These are phyloP conservation scores for Clarireedia paspali DNA, from an alignment of 2,329 filamentous ascomycete genomes.

Conservation along the genomic window DNA sequence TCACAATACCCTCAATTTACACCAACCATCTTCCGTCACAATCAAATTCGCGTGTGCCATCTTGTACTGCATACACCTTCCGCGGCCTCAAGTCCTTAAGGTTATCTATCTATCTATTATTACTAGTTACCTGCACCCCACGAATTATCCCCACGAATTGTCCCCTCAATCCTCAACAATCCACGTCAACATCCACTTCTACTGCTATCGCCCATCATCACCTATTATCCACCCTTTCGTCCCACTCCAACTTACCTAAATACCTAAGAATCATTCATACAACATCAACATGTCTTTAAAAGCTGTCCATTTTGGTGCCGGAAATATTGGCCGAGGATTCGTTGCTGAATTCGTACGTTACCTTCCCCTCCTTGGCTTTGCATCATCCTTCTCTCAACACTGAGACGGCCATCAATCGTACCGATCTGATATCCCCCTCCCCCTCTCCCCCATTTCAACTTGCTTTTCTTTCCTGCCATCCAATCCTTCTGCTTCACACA, in stretches of 20 bases:
- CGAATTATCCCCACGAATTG: too few species aligned
- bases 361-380: neutral
- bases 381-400: neutral
- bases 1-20: neutral
- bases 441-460: neutral
- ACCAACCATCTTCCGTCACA: neutral
- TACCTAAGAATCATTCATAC: neutral
- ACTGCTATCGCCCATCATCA: neutral
- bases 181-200: neutral
- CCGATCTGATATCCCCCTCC: neutral
- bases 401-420: too few species aligned
- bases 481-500: neutral
- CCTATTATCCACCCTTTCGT: neutral
- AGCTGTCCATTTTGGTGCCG: slow-evolving; percentile 78
- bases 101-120: too few species aligned
- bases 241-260: neutral
- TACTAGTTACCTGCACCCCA: too few species aligned
- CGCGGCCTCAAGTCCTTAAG: too few species aligned
- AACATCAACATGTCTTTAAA: slow-evolving; percentile 40
- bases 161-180: neutral
- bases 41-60: neutral
- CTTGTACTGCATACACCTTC: too few species aligned
- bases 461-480: neutral
- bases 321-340: slow-evolving; percentile 60
- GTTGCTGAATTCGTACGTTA: slow-evolving; percentile 19